Percentiles rank a stretch among this genome's conserved stretches.
These are phyloP conservation scores for Pulveroboletus sp. DNA, from an alignment of 768 basidiomycete genomes.

Conservation along the genomic window DNA sequence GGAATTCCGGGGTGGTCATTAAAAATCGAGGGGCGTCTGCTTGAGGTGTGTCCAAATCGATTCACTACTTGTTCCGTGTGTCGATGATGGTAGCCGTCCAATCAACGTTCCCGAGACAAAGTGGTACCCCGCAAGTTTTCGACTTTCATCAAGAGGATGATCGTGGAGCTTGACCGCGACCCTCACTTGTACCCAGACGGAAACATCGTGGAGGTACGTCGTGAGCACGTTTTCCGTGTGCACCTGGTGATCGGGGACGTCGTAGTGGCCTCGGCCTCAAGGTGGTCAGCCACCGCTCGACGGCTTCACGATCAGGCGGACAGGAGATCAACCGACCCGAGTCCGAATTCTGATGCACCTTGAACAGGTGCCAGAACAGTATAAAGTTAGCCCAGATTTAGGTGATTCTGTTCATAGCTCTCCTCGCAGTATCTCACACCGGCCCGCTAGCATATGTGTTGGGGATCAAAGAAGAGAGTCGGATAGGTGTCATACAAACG, in stretches of 20 bases:
- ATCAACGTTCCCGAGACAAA: slow-evolving; percentile 62
- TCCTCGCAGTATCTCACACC: slow-evolving; percentile 2
- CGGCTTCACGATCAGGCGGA: slow-evolving; percentile 80
- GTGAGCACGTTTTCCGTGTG: background rate
- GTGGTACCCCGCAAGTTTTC: slow-evolving; percentile 73
- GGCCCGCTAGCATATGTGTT: slow-evolving; percentile 51
- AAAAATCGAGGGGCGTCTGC: slow-evolving; percentile 79
- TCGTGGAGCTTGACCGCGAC: slow-evolving; percentile 86
- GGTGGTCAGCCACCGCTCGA: slow-evolving; percentile 63
- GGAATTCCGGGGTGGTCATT: slow-evolving; percentile 88
- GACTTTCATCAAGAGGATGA: slow-evolving; percentile 75
- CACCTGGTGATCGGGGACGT: background rate
- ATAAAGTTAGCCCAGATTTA: slow-evolving; percentile 72
- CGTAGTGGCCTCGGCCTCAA: slow-evolving; percentile 60
- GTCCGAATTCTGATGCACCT: slow-evolving; percentile 82
- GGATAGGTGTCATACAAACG: slow-evolving; percentile 73
- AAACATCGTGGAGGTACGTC: slow-evolving; percentile 80
- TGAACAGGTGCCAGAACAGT: slow-evolving; percentile 85
- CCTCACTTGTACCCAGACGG: slow-evolving; percentile 74
- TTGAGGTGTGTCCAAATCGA: slow-evolving; percentile 54
- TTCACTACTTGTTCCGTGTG: background rate
- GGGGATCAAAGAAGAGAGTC: slow-evolving; percentile 80
- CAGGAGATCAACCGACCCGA: slow-evolving; percentile 74
- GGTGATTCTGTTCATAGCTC: slow-evolving; percentile 36
- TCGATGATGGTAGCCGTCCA: slow-evolving; percentile 42